Evolutionary conservation across 164 flowering plant genomes (phyloP).

Genomic region (Piper longum): DNA sequence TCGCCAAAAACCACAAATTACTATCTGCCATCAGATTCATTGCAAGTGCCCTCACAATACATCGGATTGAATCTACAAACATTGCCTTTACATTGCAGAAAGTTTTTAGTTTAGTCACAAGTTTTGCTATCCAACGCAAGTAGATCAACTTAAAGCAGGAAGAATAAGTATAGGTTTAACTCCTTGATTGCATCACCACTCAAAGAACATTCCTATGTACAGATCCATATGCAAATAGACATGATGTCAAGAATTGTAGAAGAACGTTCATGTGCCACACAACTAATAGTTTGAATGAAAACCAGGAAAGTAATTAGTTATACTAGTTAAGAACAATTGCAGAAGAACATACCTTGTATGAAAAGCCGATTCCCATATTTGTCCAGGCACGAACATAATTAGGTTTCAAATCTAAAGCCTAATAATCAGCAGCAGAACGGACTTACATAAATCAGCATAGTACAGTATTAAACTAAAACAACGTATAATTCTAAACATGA

Average conservation of each 20-base stretch:
- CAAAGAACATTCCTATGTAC: too few species aligned
- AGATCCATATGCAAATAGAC: not conserved
- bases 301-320: not conserved
- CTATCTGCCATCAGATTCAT: slow-evolving; percentile 99
- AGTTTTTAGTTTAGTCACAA: not conserved
- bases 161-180: too few species aligned
- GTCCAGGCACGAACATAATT: slow-evolving; percentile 99
- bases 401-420: slow-evolving; percentile 97
- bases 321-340: not conserved
- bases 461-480: not conserved
- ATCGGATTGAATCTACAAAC: slow-evolving; percentile 84
- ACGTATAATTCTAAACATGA: not conserved
- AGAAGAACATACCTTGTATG: slow-evolving; percentile 55
- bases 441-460: slow-evolving; percentile 1
- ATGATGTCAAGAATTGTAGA: too few species aligned
- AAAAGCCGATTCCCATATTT: slow-evolving; percentile 96
- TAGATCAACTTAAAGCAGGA: not conserved
- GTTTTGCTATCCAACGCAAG: not conserved
- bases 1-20: slow-evolving; percentile 92
- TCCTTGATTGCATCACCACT: too few species aligned
- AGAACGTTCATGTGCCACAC: not conserved
- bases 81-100: slow-evolving; percentile 33
- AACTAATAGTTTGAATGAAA: not conserved
- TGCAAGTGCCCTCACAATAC: slow-evolving; percentile 82
- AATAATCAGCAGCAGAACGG: slow-evolving; percentile 10